phyloP scores from a whole-genome alignment of 495 filamentous ascomycete species.

The Hypomontagnella submonticulosa region DNA sequence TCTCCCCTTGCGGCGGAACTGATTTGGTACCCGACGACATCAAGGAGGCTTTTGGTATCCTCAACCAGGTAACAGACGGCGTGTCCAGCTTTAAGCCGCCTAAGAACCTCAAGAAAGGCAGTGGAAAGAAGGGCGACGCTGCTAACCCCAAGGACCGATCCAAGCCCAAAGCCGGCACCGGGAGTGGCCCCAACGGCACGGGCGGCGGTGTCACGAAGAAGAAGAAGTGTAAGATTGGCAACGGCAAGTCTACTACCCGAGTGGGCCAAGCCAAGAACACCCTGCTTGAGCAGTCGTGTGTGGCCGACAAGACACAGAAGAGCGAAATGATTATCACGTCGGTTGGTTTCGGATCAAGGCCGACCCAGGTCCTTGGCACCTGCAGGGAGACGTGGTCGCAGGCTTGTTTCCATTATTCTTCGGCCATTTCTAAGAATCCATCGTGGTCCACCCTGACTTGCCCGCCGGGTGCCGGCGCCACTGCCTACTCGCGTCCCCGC shows the following conservation, averaged over 20 bases:
- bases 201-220: constrained; percentile 1
- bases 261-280: not conserved
- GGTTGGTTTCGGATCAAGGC: no score
- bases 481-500: no score
- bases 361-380: no score
- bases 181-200: not conserved
- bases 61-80: not conserved
- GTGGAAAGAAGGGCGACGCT: constrained; percentile 1
- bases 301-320: no score
- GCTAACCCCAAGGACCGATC: not conserved
- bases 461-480: no score
- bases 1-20: not conserved
- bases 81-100: not conserved
- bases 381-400: no score
- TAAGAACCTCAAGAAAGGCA: not conserved
- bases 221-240: not conserved
- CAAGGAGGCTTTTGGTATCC: not conserved
- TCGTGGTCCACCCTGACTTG: no score
- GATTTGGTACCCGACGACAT: constrained; percentile 3
- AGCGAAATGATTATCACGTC: no score
- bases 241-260: not conserved
- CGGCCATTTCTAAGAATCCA: no score
- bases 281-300: no score
- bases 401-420: no score
- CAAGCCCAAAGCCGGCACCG: not conserved